Base-by-base conservation (phyloP, 257 asterid species). In the Solanum okadae region DNA sequence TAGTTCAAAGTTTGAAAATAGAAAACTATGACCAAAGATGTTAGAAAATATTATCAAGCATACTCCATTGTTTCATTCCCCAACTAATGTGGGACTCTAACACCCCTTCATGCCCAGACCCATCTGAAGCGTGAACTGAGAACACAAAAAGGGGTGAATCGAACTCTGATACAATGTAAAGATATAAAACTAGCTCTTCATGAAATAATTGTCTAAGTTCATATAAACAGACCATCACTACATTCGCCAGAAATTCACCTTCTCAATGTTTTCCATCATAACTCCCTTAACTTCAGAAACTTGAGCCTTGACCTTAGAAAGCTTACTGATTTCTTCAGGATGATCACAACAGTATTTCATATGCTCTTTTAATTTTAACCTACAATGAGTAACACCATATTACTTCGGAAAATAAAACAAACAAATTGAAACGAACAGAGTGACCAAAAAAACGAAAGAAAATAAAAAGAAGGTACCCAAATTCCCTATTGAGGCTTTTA, bases 261-360 rank as follows among this genome's bases (percentile, higher is more conserved):
- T 93, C 87, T 93, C 95, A 86, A 93, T 92, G 86, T 93, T 93
- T 85, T 92, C 94, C 94, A 92, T 89, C 95, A 93, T 93, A 71
- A 93, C 95, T 49, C 93, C 94, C 87, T 93, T 93, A 0, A 93
- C 95, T 89, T 91, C 93, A 65, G 91, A 71, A 56, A 93, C 94
- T 87, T 93, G 94, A 89, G 93, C 93, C 89, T 93, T 91, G 15
- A 93, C 94, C 67, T 93, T 93, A 44, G 92, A 91, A 87, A 92
- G 90, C 73, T 90, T 92, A 89, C 81, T 91, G 16, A 93, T 90
- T 87, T 93, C 95, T 89, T 93, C 94, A 2, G 94, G 93, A 88
- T 93, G 92, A 34, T 90, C 92, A 5, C 87, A 89, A 86, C 93
- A 92, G 11, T 92, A 93, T 83, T 90, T 88, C 94, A 93, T 92